Base-by-base conservation (phyloP, 2,329 filamentous ascomycete species). In the Ceratocystiopsis brevicomis region DNA sequence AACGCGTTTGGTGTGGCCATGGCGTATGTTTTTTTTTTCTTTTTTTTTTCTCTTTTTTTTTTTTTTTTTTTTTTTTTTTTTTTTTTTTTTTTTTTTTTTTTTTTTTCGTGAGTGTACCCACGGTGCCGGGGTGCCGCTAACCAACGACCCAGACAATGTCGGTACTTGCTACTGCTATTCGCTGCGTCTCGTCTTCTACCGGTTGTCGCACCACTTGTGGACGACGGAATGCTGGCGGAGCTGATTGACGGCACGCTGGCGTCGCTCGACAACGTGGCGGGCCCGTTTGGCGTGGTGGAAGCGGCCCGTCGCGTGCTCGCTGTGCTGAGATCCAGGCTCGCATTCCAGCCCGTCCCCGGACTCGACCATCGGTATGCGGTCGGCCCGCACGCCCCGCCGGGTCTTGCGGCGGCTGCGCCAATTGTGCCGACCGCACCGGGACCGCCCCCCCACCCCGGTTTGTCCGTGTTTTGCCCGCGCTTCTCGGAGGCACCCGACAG, bases 161-260 rank as follows among this genome's bases (percentile, higher is more conserved):
- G 49, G 1, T 48, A 49, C 17, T 30, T 51, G 42, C 37, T 51
- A 11, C 35, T 51, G 2, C 42, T 51, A 5, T 51, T 46, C 39
- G 44, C 48, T 2, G 48, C 45, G 2, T 45, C 46, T 15, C 46
- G 47, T 25, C 35, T 37, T 1, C 14, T 45, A 15, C 44, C 43
- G 1, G 11, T 41, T 30, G 30, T 51, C 4, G 25, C 25, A 30
- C 25, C 8, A 30, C 25, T 30, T 8, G 25, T 30, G 25, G 25
- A 30, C 25, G 25, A 30, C 25, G 25, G 25, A 30, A 30, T 30
- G 25, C 25, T 30, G 25, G 25, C n/a, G 1, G 38, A 48, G 39
- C 46, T 51, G 3, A 38, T 51, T 19, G 12, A 18, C 3, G 39
- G 34, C 25, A 51, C 48, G 21, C 19, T 43, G 9, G 15, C 17